Conservation (phyloP, 176 grass and related monocot genomes). For the Lolium multiflorum region DNA sequence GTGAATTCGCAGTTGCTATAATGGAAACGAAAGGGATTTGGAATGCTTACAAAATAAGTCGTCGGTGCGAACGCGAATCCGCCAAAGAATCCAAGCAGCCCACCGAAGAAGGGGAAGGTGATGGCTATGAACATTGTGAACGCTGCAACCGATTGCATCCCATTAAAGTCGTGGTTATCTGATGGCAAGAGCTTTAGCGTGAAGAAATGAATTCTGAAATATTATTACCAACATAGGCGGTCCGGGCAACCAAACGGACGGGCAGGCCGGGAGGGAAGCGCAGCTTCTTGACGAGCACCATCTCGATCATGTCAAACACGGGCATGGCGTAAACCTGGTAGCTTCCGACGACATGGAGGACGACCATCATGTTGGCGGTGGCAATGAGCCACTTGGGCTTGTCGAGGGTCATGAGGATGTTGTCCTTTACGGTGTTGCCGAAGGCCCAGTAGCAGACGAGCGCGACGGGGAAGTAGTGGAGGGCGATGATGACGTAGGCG, state of each 20-base stretch:
- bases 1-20: not conserved
- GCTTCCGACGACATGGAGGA: constrained; percentile 82
- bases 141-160: no score
- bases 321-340: constrained; percentile 56
- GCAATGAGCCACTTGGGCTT: constrained; percentile 86
- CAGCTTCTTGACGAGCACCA: not conserved
- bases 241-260: not conserved
- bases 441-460: constrained; percentile 79
- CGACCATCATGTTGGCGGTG: constrained; percentile 82
- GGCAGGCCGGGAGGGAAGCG: not conserved
- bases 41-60: constrained; percentile 72
- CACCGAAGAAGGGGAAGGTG: constrained; percentile 82
- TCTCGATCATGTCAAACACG: not conserved
- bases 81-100: constrained; percentile 85
- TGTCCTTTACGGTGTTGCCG: constrained; percentile 47
- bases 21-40: not conserved
- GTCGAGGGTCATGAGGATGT: constrained; percentile 63
- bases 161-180: no score
- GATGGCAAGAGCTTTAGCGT: no score
- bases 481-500: constrained; percentile 77
- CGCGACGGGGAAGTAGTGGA: constrained; percentile 91
- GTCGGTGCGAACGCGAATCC: constrained; percentile 84
- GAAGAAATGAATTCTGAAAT: not conserved
- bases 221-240: not conserved
- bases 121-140: constrained; percentile 86